These are phyloP conservation scores for Aureobasidium sp. DNA, from an alignment of 2,329 filamentous ascomycete species.

Conservation along the genomic window DNA sequence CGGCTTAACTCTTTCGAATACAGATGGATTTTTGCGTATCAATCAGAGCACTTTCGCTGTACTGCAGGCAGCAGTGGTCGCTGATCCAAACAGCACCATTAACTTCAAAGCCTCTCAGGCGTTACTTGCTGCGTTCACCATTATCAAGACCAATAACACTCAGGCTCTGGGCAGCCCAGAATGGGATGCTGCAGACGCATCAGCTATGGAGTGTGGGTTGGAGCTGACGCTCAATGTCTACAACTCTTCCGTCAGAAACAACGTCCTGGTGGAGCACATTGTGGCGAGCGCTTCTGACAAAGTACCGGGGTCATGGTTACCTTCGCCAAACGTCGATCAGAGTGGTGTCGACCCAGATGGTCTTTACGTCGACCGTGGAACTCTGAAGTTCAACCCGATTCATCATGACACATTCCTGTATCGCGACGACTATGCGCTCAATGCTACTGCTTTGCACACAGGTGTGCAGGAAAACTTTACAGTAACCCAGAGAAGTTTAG, in stretches of 20 bases:
- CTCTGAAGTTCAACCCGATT: too few relatives aligned
- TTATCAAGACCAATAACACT: neutral
- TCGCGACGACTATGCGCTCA: neutral
- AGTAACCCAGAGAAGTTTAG: neutral
- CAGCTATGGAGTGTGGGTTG: constrained; percentile 5
- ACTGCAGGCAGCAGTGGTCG: neutral
- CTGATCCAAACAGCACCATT: neutral
- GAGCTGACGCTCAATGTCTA: neutral
- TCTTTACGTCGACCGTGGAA: too few relatives aligned
- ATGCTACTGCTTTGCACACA: neutral
- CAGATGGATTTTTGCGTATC: neutral
- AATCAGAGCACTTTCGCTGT: neutral
- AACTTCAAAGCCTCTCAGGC: neutral
- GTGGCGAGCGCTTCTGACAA: neutral
- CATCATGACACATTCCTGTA: neutral
- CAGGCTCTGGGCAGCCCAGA: neutral
- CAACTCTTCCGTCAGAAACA: neutral
- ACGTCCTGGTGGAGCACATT: neutral
- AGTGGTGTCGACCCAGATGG: too few relatives aligned
- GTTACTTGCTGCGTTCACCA: neutral
- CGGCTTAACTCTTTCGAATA: neutral
- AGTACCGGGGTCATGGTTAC: too few relatives aligned
- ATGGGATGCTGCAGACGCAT: neutral
- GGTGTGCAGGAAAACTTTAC: neutral
- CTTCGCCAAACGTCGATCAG: too few relatives aligned